Evolutionary conservation across 2,329 filamentous ascomycete species (phyloP), one percentile per base, ranked within the genome.

Genomic region (Onygenales sp.): DNA sequence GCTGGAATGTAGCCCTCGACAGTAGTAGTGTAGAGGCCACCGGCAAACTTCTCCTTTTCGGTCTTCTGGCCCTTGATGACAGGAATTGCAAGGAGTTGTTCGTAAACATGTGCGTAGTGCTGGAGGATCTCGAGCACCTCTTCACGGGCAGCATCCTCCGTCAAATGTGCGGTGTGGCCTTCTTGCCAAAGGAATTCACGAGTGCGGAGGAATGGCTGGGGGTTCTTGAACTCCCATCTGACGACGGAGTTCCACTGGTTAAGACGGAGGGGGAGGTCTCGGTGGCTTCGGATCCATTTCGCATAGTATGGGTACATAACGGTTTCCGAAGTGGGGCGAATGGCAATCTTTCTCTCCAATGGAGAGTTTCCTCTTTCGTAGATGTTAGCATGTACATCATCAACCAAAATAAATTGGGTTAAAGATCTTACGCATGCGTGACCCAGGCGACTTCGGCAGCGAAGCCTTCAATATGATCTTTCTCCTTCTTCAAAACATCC

Each of bases 171-270:
- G 35, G 86, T 89, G 75, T 96, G 93, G 27, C 91, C 91, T 75
- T 98, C 93, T 71, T 98, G 93, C 93, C 93, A 98, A 60, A 97
- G 74, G 72, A 98, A 98, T 71, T 98, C 93, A 69, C 94, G 80
- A 45, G 92, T 92, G 63, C 92, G 81, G 54, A 98, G 80, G 77
- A 97, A 97, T 41, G 83, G 83, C 68, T 85, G 82, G 36, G 83
- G 81, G 70, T 95, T 89, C 78, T 97, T 97, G 69, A 95, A 94
- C 73, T 97, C 93, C 93, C 93, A 97, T 64, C 92, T 83, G 48
- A 96, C 86, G 31, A 89, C 85, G 11, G 86, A 95, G 79, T 96
- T 96, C 93, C 93, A 98, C 73, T 98, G 93, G 76, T 97, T 97
- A 61, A 97, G 79, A 66, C 89, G 86, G 61, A 97, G 79, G 58